Base-by-base conservation (phyloP, 75 land plant species). In the Sequoia sempervirens region DNA sequence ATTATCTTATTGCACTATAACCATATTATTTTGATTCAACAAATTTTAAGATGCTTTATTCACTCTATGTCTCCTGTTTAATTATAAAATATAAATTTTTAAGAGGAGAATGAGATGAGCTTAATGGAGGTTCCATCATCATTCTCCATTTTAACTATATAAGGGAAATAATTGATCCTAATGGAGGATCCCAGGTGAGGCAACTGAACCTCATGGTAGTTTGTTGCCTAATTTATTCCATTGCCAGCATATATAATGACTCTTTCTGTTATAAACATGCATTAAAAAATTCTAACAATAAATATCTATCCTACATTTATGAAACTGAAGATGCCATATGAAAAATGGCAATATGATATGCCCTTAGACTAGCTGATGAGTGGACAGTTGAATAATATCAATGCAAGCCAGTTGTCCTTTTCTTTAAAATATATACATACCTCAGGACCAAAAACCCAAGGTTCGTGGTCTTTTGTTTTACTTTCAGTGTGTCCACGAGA, bases 381-480 rank as follows among this genome's bases (percentile, higher is more conserved):
- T 78, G n/a, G 13, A 78, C 0, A 54, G 30, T 5, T 81, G 11
- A 14, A 81, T 30, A 54, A 50, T 58, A 81, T 81, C 70, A 20
- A 46, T 26, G 18, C n/a, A 52, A 50, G 69, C 82, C 53, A 30
- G 20, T 81, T 18, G 38, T 30, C 26, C 8, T 30, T 53, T 18
- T 47, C 30, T 1, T 13, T 10, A 52, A 81, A 81, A 81, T 34
- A 8, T 41, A 30, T 58, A 81, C 80, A 40, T 85, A 97, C 99
- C 98, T 97, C 98, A 81, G 91, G 88, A 18, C 99, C 99, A 87
- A 97, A 97, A n/a, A 96, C 93, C 99, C 99, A 97, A 41, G 99
- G 99, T 76, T 97, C 99, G 84, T 97, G 99, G 79, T 97, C 94
- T 82, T 78, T 38, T 14, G 98, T 97, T 36, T 86, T 87, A 53